Percentiles rank a stretch among this genome's conserved stretches.
These are phyloP conservation scores for Rhynchosporium graminicola DNA, from an alignment of 2,329 filamentous ascomycete genomes.

Conservation along the genomic window DNA sequence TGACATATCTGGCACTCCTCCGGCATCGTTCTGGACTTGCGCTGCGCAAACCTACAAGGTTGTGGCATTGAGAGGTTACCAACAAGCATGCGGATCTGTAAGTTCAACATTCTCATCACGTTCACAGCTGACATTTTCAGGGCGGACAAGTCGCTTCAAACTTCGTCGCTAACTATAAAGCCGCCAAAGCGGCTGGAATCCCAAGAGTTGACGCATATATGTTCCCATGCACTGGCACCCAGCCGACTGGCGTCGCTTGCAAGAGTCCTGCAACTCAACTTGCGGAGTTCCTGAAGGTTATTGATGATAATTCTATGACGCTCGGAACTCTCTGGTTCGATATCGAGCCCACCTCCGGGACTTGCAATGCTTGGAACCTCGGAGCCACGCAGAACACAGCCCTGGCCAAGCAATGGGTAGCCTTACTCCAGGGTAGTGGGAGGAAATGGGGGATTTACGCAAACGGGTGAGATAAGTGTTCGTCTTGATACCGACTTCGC, in stretches of 20 bases:
- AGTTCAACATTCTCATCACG: background rate
- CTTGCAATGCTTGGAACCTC: constrained; percentile 14
- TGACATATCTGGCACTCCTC: constrained; percentile 7
- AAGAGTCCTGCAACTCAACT: constrained; percentile 14
- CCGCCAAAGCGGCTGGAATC: constrained; percentile 10
- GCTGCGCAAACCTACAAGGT: constrained; percentile 11
- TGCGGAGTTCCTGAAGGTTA: constrained; percentile 2
- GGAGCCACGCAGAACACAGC: constrained; percentile 2
- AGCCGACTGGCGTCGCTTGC: constrained; percentile 10
- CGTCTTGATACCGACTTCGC: too few relatives aligned
- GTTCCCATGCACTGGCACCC: constrained; percentile 11
- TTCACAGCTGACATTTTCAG: background rate
- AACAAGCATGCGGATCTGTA: constrained; percentile 13
- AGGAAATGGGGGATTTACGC: constrained; percentile 12
- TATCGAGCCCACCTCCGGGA: constrained; percentile 11
- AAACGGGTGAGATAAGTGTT: background rate
- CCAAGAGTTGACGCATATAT: constrained; percentile 11
- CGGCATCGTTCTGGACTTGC: constrained; percentile 14
- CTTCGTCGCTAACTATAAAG: constrained; percentile 9
- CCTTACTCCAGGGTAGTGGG: constrained; percentile 3
- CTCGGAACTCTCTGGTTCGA: constrained; percentile 15
- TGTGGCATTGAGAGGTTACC: constrained; percentile 4
- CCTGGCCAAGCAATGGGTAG: constrained; percentile 7
- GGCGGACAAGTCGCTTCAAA: constrained; percentile 9
- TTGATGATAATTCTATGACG: constrained; percentile 5